Evolutionary conservation across 495 filamentous ascomycete genomes (phyloP).

Genomic region (Aspergillus haitiensis): DNA sequence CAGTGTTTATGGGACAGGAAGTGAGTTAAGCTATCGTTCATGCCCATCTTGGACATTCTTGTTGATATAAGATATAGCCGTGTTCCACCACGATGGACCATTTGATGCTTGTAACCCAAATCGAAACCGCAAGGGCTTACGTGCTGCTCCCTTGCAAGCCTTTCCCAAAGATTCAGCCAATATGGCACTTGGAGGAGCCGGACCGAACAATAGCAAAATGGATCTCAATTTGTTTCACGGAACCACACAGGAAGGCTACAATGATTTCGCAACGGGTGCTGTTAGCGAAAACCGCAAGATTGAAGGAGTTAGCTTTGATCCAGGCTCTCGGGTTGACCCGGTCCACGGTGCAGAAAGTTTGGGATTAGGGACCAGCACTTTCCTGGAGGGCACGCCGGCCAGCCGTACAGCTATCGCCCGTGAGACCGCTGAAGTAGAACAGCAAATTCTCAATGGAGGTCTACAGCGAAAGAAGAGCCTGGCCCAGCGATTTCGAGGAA

Average conservation of each 20-base stretch:
- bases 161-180: constrained; percentile 91
- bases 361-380: constrained; percentile 92
- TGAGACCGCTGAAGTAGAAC: constrained; percentile 28
- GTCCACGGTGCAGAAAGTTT: constrained; percentile 81
- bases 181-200: constrained; percentile 85
- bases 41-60: background rate
- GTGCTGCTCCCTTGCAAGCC: constrained; percentile 91
- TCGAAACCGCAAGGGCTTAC: constrained; percentile 81
- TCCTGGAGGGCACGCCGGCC: constrained; percentile 91
- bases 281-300: constrained; percentile 36
- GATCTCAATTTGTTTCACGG: constrained; percentile 85
- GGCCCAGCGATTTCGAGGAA: constrained; percentile 78
- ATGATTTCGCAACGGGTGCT: constrained; percentile 62
- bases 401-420: constrained; percentile 71
- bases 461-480: constrained; percentile 90
- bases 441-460: constrained; percentile 48
- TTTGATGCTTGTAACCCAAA: constrained; percentile 98
- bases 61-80: constrained; percentile 43
- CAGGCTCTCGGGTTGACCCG: constrained; percentile 59
- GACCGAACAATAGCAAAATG: constrained; percentile 77
- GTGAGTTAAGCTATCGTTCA: constrained; percentile 55
- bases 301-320: constrained; percentile 56
- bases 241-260: constrained; percentile 76
- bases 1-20: constrained; percentile 91
- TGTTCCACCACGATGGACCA: constrained; percentile 98